A percentile compares a stretch with the other conserved stretches of the same genome.
phyloP scores from a whole-genome alignment of 2,329 filamentous ascomycete genomes.

The Colletotrichum acutatum region DNA sequence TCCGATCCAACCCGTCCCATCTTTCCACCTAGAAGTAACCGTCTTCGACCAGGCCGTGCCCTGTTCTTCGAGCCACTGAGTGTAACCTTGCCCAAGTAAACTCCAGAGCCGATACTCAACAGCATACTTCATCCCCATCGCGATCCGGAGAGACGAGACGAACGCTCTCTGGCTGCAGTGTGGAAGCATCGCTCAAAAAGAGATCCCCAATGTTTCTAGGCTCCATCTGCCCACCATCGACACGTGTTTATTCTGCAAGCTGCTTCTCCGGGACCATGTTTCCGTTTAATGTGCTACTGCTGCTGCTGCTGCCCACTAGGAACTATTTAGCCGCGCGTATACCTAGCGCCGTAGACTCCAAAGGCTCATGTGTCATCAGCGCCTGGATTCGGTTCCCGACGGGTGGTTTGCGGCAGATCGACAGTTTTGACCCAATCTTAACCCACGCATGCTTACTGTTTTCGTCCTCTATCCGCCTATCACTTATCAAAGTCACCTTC shows the following conservation, averaged over 20 bases:
- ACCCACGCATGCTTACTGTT: background rate
- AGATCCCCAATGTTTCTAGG: background rate
- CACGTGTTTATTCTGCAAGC: no score
- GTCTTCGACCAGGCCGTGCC: constrained; percentile 6
- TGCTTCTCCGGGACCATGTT: no score
- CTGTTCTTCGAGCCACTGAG: background rate
- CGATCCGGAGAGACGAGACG: background rate
- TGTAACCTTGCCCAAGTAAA: background rate
- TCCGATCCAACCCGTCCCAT: constrained; percentile 21
- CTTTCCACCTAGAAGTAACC: background rate
- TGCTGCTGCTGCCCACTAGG: background rate
- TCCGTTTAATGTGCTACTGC: background rate
- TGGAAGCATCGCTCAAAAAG: background rate
- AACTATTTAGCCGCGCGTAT: background rate
- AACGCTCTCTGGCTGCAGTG: background rate
- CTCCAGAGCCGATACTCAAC: background rate
- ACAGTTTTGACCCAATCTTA: background rate
- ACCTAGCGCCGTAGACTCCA: background rate
- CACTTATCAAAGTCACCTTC: background rate
- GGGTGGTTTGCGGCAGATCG: background rate
- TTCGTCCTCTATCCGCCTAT: background rate
- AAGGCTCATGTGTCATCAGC: background rate
- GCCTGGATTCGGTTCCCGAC: background rate
- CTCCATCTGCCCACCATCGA: no score
- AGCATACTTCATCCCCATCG: background rate